Evolutionary conservation across 345 rosid genomes (phyloP).

Genomic region (Populus pruinosa): DNA sequence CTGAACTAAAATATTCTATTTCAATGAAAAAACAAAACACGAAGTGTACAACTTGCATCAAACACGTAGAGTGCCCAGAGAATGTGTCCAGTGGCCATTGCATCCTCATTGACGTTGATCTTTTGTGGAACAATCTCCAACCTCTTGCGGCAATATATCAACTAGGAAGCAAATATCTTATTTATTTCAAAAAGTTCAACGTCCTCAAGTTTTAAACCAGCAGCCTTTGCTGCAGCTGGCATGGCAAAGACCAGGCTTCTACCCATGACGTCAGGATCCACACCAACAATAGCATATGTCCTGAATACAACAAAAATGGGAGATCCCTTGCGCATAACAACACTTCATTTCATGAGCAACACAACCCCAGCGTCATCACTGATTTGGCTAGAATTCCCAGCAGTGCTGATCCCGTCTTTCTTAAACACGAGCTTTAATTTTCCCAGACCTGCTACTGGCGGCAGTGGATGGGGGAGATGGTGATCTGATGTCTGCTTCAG

Average conservation of each 20-base stretch:
- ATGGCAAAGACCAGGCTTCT: constrained; percentile 89
- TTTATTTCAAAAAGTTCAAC: constrained; percentile 98
- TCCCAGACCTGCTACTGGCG: constrained; percentile 61
- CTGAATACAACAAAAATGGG: constrained; percentile 91
- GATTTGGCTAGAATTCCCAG: constrained; percentile 95
- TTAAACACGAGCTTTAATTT: constrained; percentile 78
- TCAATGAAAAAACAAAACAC: too few relatives aligned
- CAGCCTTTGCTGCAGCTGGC: constrained; percentile 92
- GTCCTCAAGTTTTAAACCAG: constrained; percentile 86
- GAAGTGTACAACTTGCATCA: too few relatives aligned
- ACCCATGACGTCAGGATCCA: constrained; percentile 96
- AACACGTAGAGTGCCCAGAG: constrained; percentile 50
- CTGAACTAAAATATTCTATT: too few relatives aligned
- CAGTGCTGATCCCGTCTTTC: constrained; percentile 87
- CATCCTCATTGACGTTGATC: constrained; percentile 94
- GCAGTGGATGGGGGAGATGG: constrained; percentile 20
- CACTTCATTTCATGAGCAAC: constrained; percentile 83
- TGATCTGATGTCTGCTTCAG: too few relatives aligned
- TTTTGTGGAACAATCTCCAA: constrained; percentile 78
- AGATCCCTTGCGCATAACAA: constrained; percentile 68
- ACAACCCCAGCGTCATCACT: constrained; percentile 96
- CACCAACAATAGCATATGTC: constrained; percentile 92
- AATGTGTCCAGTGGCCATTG: constrained; percentile 92
- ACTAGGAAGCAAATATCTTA: constrained; percentile 98
- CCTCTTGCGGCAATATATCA: constrained; percentile 84